Conservation (phyloP, 768 basidiomycete genomes). For the Sutorius australiensis region DNA sequence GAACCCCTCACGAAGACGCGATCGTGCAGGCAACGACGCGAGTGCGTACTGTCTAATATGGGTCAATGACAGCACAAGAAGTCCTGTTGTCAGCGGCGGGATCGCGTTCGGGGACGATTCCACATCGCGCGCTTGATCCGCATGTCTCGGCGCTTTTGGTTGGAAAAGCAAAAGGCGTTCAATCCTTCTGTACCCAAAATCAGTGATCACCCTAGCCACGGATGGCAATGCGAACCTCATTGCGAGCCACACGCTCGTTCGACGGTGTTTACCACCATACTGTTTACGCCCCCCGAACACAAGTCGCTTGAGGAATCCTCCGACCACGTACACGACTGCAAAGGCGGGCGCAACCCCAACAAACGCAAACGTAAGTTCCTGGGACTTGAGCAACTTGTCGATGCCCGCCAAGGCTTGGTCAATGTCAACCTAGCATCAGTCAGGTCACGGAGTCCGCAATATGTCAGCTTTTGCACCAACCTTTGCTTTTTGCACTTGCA, state of each 20-base stretch:
- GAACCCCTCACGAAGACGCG: constrained; percentile 70
- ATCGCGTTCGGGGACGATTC: constrained; percentile 16
- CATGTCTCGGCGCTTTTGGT: constrained; percentile 27
- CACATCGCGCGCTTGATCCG: neutral
- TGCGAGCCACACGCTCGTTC: constrained; percentile 61
- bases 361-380: constrained; percentile 94
- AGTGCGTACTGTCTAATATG: constrained; percentile 65
- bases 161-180: constrained; percentile 63
- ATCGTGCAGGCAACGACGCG: constrained; percentile 50
- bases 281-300: constrained; percentile 49
- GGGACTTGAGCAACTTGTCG: constrained; percentile 89
- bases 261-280: constrained; percentile 55
- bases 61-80: constrained; percentile 67
- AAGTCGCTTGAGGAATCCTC: constrained; percentile 49
- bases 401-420: constrained; percentile 88
- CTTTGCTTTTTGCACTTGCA: constrained; percentile 96
- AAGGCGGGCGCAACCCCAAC: constrained; percentile 92
- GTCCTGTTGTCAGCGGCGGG: constrained; percentile 63
- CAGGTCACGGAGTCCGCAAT: neutral
- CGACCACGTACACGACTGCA: constrained; percentile 67
- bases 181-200: constrained; percentile 44
- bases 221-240: constrained; percentile 50
- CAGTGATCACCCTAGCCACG: neutral
- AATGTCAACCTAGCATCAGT: constrained; percentile 69
- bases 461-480: constrained; percentile 33